Conservation (phyloP, 1,139 yeast genomes). For the Yamadazyma atmosphaerica region DNA sequence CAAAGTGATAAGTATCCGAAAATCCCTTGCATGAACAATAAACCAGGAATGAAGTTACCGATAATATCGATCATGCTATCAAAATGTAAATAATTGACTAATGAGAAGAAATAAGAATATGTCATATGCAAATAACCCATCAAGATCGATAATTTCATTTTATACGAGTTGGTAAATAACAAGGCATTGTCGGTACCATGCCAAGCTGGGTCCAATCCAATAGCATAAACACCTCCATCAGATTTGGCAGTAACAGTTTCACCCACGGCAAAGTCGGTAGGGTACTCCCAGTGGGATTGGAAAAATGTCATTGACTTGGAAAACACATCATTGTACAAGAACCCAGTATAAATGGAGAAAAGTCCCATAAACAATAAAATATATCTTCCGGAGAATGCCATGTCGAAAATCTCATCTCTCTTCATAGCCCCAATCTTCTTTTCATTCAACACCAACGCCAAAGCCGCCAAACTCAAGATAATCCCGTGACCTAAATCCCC, state of each 20-base stretch:
- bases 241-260: slow-evolving; percentile 55
- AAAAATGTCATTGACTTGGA: slow-evolving; percentile 76
- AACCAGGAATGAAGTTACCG: slow-evolving; percentile 79
- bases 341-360: slow-evolving; percentile 78
- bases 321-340: slow-evolving; percentile 73
- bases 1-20: slow-evolving; percentile 75
- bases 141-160: slow-evolving; percentile 77
- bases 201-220: slow-evolving; percentile 80
- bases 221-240: slow-evolving; percentile 55
- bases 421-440: slow-evolving; percentile 57
- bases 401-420: slow-evolving; percentile 77
- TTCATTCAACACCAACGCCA: slow-evolving; percentile 60
- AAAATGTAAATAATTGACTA: slow-evolving; percentile 61
- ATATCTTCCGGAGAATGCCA: slow-evolving; percentile 79
- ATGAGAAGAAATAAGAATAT: slow-evolving; percentile 68
- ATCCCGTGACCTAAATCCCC: slow-evolving; percentile 86
- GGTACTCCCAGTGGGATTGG: slow-evolving; percentile 78
- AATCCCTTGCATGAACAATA: slow-evolving; percentile 79
- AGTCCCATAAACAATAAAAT: slow-evolving; percentile 72
- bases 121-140: slow-evolving; percentile 83
- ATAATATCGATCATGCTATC: slow-evolving; percentile 63
- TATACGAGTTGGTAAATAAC: slow-evolving; percentile 73
- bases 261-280: slow-evolving; percentile 56
- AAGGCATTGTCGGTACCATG: slow-evolving; percentile 79
- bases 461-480: slow-evolving; percentile 60